Evolutionary conservation across 2,329 filamentous ascomycete genomes (phyloP).

Genomic region (Corynespora cassiicola): DNA sequence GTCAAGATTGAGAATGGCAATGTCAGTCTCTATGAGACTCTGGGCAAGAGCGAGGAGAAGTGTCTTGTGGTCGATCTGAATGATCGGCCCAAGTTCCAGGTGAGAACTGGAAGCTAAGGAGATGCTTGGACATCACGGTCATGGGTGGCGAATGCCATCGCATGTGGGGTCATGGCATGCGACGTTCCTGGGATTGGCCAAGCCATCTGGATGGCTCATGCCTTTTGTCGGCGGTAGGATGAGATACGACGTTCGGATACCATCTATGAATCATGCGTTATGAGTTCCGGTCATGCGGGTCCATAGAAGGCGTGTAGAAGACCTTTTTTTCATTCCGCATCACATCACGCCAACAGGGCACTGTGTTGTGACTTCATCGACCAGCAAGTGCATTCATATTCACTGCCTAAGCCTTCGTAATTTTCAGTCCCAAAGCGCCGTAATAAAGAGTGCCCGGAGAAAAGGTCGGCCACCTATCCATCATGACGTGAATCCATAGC

Average conservation of each 20-base stretch:
- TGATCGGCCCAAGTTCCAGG: slow-evolving; percentile 43
- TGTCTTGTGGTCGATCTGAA: slow-evolving; percentile 72
- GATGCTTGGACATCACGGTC: no score
- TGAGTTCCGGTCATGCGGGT: no score
- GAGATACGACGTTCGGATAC: no score
- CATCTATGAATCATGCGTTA: no score
- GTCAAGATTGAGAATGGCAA: slow-evolving; percentile 70
- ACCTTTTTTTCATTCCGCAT: no score
- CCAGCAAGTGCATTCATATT: slow-evolving; percentile 41
- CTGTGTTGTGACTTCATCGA: no score
- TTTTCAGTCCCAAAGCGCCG: slow-evolving; percentile 46
- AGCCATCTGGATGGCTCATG: no score
- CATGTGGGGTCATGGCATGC: no score
- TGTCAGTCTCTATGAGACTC: slow-evolving; percentile 71
- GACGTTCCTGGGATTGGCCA: no score
- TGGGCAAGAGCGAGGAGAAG: slow-evolving; percentile 74
- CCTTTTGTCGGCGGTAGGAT: no score
- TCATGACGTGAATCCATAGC: slow-evolving; percentile 23
- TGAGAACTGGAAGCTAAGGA: slow-evolving; percentile 36
- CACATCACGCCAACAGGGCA: slow-evolving; percentile 1
- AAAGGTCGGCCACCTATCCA: slow-evolving; percentile 32
- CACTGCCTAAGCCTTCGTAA: slow-evolving; percentile 46
- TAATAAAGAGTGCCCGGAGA: slow-evolving; percentile 38
- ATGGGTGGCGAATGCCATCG: no score
- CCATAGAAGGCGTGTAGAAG: no score